Conservation (phyloP, 371 early-diverging fungal species). For the Mortierella sp. region DNA sequence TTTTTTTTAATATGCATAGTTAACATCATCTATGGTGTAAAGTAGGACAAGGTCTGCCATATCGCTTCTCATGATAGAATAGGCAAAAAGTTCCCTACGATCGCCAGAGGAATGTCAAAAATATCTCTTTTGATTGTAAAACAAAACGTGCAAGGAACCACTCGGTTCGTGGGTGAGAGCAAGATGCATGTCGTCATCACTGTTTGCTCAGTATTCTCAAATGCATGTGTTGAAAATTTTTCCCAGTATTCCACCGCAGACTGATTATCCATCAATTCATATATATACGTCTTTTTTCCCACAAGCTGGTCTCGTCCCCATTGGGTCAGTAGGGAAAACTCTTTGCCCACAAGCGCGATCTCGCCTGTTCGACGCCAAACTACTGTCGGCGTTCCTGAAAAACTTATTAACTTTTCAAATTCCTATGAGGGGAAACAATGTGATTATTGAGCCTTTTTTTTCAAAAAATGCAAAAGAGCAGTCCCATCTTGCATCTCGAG, state of each 20-base stretch:
- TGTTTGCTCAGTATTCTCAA: slow-evolving; percentile 88
- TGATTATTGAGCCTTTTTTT: no score
- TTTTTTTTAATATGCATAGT: no score
- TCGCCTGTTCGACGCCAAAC: slow-evolving; percentile 96
- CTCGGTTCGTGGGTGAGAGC: slow-evolving; percentile 69
- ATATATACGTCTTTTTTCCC: slow-evolving; percentile 35
- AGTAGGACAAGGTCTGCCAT: no score
- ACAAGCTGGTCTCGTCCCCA: slow-evolving; percentile 86
- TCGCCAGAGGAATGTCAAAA: slow-evolving; percentile 61
- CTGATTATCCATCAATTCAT: slow-evolving; percentile 86
- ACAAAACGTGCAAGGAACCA: slow-evolving; percentile 83
- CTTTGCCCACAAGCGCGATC: slow-evolving; percentile 91
- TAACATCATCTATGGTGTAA: no score
- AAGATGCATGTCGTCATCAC: slow-evolving; percentile 81
- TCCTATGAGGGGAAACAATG: slow-evolving; percentile 63
- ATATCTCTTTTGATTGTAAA: no score
- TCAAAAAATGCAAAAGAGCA: neutral
- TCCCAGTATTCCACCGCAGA: slow-evolving; percentile 93
- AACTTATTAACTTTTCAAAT: slow-evolving; percentile 90
- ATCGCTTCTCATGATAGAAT: no score
- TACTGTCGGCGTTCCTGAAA: slow-evolving; percentile 95
- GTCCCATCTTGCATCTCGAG: neutral
- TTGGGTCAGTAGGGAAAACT: slow-evolving; percentile 89
- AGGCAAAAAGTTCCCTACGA: slow-evolving; percentile 73
- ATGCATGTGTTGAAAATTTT: slow-evolving; percentile 88